Evolutionary conservation across 2,329 filamentous ascomycete species (phyloP).

Genomic region (Acrodontium crateriforme): DNA sequence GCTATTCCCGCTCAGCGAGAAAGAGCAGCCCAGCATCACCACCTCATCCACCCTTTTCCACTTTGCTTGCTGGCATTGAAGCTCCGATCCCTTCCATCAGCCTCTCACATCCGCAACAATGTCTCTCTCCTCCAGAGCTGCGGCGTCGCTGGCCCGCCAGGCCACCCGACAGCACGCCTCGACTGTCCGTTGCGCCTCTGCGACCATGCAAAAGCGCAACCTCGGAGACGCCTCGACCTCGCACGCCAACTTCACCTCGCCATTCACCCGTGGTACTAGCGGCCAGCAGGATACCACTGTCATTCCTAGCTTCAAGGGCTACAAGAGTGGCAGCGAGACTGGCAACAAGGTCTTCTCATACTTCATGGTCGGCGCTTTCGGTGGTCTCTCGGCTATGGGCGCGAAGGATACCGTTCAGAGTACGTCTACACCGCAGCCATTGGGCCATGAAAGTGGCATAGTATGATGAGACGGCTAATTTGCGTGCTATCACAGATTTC

Average conservation of each 20-base stretch:
- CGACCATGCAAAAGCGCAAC: constrained; percentile 30
- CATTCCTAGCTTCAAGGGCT: constrained; percentile 83
- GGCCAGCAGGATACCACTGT: constrained; percentile 42
- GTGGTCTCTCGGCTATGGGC: constrained; percentile 78
- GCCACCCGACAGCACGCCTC: constrained; percentile 34
- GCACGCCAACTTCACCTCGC: constrained; percentile 36
- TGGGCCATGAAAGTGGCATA: background rate
- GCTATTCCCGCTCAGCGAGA: no score
- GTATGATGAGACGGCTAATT: constrained; percentile 1
- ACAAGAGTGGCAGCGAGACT: constrained; percentile 57
- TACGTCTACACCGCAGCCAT: constrained; percentile 36
- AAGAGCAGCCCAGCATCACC: no score
- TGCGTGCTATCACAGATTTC: constrained; percentile 56
- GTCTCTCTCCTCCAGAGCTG: constrained; percentile 35
- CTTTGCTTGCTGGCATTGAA: constrained; percentile 8
- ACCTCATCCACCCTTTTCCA: no score
- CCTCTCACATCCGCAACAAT: constrained; percentile 24
- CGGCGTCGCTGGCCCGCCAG: constrained; percentile 33
- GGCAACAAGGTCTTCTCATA: constrained; percentile 85
- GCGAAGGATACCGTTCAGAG: constrained; percentile 97
- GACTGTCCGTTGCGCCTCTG: constrained; percentile 31
- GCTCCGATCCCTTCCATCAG: constrained; percentile 5
- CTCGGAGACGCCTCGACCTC: constrained; percentile 24
- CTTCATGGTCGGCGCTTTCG: constrained; percentile 97
- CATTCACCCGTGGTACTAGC: constrained; percentile 36